Evolutionary conservation across 805 yeast genomes (phyloP), one percentile per base, ranked within the genome.

Genomic region (Debaryomyces tyrocola): DNA sequence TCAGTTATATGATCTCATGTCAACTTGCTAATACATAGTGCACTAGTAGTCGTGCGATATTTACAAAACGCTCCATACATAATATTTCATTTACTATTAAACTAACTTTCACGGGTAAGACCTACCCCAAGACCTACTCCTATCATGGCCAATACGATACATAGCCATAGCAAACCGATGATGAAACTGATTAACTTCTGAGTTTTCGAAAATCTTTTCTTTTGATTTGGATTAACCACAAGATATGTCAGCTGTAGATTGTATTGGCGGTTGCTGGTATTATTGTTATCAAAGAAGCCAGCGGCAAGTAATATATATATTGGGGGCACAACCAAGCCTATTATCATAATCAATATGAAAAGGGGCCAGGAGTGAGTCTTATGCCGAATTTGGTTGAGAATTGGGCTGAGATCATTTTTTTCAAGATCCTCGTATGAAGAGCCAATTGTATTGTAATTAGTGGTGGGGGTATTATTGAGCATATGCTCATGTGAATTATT

Each of bases 61-160:
- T 11, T 31, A 31, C 34, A 31, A 31, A 31, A 9, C 7, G 11
- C 17, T n/a, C 14, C 5, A 31, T 14, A 31, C 7, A 6, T 31
- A 24, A 31, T 31, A 31, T 31, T 10, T 28, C n/a, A 31, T 12
- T 31, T 31, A 31, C 6, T 31, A 11, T 31, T 12, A 12, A 31
- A 7, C 17, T 31, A 31, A 31, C 11, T 12, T 31, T 31, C 34
- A 31, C 34, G 34, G 17, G 12, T 42, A 14, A 54, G 27, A 1
- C 69, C 69, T 1, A 67, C 45, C 4, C 71, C 73, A 20, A 71
- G 51, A 3, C 74, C 75, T 5, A 70, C 67, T 0, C 67, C 74
- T 3, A 71, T 64, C 75, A 70, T 69, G 17, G 74, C 66, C n/a
- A 68, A 37, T 7, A 67, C 59, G 1, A 62, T 49, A 14, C 50